Conservation (phyloP, 257 asterid genomes). For the Rubia yunnanensis region DNA sequence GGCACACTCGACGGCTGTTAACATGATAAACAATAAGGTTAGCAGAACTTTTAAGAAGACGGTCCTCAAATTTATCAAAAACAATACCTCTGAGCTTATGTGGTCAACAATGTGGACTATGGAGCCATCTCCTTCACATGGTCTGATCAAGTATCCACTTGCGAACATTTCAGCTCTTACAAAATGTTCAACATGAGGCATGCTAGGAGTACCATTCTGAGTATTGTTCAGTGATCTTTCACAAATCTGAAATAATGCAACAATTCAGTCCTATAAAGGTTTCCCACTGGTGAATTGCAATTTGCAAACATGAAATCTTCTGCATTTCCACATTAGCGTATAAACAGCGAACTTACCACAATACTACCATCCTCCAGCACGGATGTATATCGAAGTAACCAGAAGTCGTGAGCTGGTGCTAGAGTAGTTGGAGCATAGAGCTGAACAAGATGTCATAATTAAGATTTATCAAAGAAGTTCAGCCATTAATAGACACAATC, state of each 20-base stretch:
- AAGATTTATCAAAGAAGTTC: slow-evolving; percentile 1
- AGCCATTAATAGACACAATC: background rate
- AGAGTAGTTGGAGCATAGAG: slow-evolving; percentile 86
- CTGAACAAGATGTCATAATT: slow-evolving; percentile 26
- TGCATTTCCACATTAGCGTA: background rate
- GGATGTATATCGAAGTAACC: slow-evolving; percentile 90
- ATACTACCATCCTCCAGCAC: slow-evolving; percentile 98
- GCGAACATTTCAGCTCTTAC: slow-evolving; percentile 89
- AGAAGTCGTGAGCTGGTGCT: slow-evolving; percentile 96
- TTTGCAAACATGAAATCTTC: background rate
- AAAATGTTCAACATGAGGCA: slow-evolving; percentile 85
- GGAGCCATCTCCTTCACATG: slow-evolving; percentile 97
- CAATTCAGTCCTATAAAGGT: background rate
- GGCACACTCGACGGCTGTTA: slow-evolving; percentile 94
- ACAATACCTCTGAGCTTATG: slow-evolving; percentile 77
- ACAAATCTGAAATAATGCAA: slow-evolving; percentile 47
- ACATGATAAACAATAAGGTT: background rate
- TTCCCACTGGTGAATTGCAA: background rate
- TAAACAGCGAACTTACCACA: slow-evolving; percentile 50
- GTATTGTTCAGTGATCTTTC: slow-evolving; percentile 95
- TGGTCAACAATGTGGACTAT: slow-evolving; percentile 90
- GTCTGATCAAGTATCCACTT: slow-evolving; percentile 92
- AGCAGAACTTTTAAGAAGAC: background rate
- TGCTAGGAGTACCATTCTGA: slow-evolving; percentile 89
- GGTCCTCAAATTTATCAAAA: background rate